These are phyloP conservation scores for Ilex paraguariensis DNA, from an alignment of 305 asterid species.

Conservation along the genomic window DNA sequence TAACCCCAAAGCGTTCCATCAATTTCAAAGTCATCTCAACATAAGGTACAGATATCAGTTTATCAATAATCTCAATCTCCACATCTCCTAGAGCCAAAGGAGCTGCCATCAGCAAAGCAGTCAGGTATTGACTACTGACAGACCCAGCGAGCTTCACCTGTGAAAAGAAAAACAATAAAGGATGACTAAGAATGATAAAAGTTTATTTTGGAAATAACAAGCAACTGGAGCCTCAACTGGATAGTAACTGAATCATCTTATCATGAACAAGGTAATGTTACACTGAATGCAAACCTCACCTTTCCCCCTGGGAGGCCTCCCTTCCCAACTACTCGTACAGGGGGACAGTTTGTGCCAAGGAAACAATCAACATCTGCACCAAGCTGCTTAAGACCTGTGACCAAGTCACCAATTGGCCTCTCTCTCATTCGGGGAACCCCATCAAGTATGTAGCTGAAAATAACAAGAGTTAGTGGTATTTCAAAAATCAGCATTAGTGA, in stretches of 20 bases:
- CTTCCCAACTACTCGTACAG: slow-evolving; percentile 85
- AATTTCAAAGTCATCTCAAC: slow-evolving; percentile 97
- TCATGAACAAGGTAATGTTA: neutral
- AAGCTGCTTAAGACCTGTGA: slow-evolving; percentile 92
- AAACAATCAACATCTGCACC: slow-evolving; percentile 90
- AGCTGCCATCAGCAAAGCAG: slow-evolving; percentile 97
- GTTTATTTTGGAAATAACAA: no score
- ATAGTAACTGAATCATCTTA: no score
- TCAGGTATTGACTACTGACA: slow-evolving; percentile 90
- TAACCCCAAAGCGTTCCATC: slow-evolving; percentile 96
- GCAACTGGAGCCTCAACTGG: no score
- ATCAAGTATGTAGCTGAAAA: slow-evolving; percentile 82
- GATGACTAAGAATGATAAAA: slow-evolving; percentile 7
- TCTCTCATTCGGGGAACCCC: slow-evolving; percentile 99
- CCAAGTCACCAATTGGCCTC: slow-evolving; percentile 97
- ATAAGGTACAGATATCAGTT: slow-evolving; percentile 88
- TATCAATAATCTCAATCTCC: slow-evolving; percentile 90
- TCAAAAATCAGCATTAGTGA: no score
- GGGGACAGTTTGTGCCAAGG: slow-evolving; percentile 91
- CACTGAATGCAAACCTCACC: slow-evolving; percentile 36
- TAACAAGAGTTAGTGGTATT: neutral
- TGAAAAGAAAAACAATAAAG: slow-evolving; percentile 14
- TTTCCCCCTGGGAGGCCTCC: slow-evolving; percentile 99
- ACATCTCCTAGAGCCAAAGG: slow-evolving; percentile 91
- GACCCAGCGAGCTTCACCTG: slow-evolving; percentile 99